Conservation (phyloP, 257 asterid genomes). For the Marsdenia floribunda region DNA sequence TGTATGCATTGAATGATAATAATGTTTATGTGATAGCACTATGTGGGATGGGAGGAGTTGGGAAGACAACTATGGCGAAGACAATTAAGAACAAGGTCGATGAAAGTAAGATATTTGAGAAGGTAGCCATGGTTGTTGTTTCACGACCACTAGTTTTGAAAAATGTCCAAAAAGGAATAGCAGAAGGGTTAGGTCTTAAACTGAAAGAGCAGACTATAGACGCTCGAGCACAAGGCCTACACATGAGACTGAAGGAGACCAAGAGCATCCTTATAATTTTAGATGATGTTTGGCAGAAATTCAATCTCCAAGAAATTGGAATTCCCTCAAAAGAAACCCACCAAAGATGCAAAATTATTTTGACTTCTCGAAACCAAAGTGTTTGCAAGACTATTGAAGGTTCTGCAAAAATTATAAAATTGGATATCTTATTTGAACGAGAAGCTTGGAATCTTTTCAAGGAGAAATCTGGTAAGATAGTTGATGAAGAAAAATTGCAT, state of each 20-base stretch:
- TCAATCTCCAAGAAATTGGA: too few species aligned
- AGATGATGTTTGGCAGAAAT: too few species aligned
- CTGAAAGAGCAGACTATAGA: background rate
- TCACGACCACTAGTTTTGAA: background rate
- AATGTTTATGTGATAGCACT: background rate
- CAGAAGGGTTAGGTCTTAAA: background rate
- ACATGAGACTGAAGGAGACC: too few species aligned
- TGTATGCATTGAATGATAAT: too few species aligned
- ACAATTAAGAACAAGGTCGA: background rate
- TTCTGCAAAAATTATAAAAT: too few species aligned
- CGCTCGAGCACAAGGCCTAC: background rate
- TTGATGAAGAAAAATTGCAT: too few species aligned
- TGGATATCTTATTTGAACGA: too few species aligned
- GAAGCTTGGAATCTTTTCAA: background rate
- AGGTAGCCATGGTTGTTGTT: background rate
- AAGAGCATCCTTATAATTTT: too few species aligned
- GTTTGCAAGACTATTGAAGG: too few species aligned
- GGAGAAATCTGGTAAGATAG: background rate
- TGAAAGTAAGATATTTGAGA: background rate
- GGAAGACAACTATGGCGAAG: background rate
- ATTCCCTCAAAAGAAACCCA: too few species aligned
- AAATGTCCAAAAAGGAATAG: background rate
- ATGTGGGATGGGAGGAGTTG: background rate
- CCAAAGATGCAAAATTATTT: too few species aligned
- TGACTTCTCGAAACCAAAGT: too few species aligned